These are phyloP conservation scores for Xylaria telfairii DNA, from an alignment of 495 filamentous ascomycete species.

Conservation along the genomic window DNA sequence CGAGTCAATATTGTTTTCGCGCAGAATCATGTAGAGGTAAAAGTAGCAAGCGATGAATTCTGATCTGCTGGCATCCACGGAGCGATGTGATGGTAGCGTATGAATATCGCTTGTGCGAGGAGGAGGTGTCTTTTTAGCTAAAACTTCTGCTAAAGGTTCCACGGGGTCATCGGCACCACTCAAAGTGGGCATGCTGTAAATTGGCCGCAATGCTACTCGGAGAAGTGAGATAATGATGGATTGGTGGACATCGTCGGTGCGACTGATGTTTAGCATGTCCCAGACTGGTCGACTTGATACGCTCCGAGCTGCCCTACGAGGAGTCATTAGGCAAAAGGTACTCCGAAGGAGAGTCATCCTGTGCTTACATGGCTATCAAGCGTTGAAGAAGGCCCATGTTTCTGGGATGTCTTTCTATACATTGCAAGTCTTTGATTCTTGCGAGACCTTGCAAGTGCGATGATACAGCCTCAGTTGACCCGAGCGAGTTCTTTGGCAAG, in stretches of 20 bases:
- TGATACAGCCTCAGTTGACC: constrained; percentile 37
- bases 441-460: constrained; percentile 39
- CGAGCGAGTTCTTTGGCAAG: constrained; percentile 36
- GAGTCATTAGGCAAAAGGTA: constrained; percentile 27
- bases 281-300: constrained; percentile 39
- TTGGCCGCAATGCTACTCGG: constrained; percentile 37
- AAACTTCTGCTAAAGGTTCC: constrained; percentile 35
- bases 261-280: constrained; percentile 42
- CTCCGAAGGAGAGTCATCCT: not conserved
- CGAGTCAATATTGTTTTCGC: constrained; percentile 36
- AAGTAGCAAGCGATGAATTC: constrained; percentile 44
- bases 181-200: constrained; percentile 36
- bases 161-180: constrained; percentile 32
- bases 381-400: constrained; percentile 40
- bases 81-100: constrained; percentile 31
- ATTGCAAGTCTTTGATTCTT: constrained; percentile 39
- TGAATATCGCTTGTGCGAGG: constrained; percentile 33
- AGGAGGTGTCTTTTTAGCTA: constrained; percentile 35
- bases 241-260: constrained; percentile 40
- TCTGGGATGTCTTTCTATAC: constrained; percentile 32
- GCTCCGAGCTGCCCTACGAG: constrained; percentile 36
- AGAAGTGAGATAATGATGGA: constrained; percentile 41
- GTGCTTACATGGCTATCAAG: constrained; percentile 39
- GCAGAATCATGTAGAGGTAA: constrained; percentile 43
- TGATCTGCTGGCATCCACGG: constrained; percentile 38